Percentiles rank a stretch among this genome's conserved stretches.
Conservation (phyloP, 805 yeast species). For the Ogataea ganodermae region DNA sequence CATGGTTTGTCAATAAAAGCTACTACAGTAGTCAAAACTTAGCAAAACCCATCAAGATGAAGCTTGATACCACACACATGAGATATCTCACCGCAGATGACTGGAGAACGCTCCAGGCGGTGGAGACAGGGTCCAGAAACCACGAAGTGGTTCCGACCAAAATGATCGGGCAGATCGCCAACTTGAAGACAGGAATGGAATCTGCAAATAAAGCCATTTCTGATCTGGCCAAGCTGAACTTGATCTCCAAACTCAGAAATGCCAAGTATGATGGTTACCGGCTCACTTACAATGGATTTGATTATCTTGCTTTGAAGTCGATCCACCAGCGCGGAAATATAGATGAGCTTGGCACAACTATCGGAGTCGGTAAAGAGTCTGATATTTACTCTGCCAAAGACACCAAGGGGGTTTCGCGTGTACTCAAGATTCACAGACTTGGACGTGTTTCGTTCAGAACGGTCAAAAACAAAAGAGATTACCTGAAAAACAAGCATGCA, state of each 20-base stretch:
- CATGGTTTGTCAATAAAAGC: neutral
- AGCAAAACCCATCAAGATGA: conserved; percentile 51
- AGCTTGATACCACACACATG: conserved; percentile 91
- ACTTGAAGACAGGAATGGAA: conserved; percentile 64
- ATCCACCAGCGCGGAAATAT: conserved; percentile 74
- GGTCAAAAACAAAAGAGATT: conserved; percentile 92
- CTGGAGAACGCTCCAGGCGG: conserved; percentile 84
- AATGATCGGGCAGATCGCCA: conserved; percentile 78
- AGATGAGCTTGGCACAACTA: conserved; percentile 78
- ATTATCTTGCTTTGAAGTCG: conserved; percentile 85
- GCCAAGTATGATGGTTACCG: conserved; percentile 95
- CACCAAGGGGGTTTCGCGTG: conserved; percentile 60
- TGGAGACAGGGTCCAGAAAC: conserved; percentile 86
- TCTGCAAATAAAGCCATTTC: conserved; percentile 78
- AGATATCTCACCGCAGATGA: conserved; percentile 89
- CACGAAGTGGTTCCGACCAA: conserved; percentile 94
- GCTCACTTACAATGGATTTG: conserved; percentile 86
- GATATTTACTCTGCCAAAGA: conserved; percentile 87
- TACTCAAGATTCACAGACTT: conserved; percentile 85
- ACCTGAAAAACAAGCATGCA: conserved; percentile 70
- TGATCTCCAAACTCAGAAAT: conserved; percentile 77
- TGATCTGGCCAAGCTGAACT: conserved; percentile 82
- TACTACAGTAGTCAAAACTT: too few species aligned
- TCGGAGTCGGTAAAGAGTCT: conserved; percentile 97
- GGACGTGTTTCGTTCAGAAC: conserved; percentile 94